Conservation (phyloP, 2,329 filamentous ascomycete genomes). For the Massarina eburnea region DNA sequence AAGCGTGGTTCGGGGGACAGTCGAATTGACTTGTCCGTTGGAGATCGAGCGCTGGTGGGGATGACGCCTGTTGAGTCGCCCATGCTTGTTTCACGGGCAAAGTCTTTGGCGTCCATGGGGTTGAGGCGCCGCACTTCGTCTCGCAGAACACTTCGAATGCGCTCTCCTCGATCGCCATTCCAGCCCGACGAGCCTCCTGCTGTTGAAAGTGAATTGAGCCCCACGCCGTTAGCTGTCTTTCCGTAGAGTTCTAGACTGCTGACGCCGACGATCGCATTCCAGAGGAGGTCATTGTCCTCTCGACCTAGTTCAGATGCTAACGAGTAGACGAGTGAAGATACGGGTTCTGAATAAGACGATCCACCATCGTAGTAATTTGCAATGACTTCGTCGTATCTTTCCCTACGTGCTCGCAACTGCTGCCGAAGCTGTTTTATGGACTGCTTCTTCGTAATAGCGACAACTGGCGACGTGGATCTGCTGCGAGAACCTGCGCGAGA, state of each 20-base stretch:
- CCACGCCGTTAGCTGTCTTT: slow-evolving; percentile 77
- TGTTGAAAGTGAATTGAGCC: slow-evolving; percentile 59
- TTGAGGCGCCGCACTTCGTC: slow-evolving; percentile 95
- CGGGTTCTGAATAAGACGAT: slow-evolving; percentile 89
- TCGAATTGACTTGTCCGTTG: slow-evolving; percentile 88
- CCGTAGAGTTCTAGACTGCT: slow-evolving; percentile 93
- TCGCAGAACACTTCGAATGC: slow-evolving; percentile 80
- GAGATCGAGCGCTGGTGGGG: slow-evolving; percentile 81
- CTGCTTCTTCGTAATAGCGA: slow-evolving; percentile 55
- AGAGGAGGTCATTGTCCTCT: slow-evolving; percentile 94
- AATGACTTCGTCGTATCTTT: slow-evolving; percentile 74
- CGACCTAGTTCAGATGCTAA: slow-evolving; percentile 91
- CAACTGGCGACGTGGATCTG: slow-evolving; percentile 37
- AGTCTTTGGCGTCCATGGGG: slow-evolving; percentile 65
- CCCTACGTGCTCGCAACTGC: slow-evolving; percentile 72
- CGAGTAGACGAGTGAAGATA: slow-evolving; percentile 92
- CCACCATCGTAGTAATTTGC: slow-evolving; percentile 84
- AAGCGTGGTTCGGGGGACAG: slow-evolving; percentile 93
- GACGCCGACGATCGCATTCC: slow-evolving; percentile 92
- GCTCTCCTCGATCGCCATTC: slow-evolving; percentile 79
- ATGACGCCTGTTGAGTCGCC: slow-evolving; percentile 78
- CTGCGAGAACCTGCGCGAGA: slow-evolving; percentile 44
- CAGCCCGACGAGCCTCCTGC: slow-evolving; percentile 66
- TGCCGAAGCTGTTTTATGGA: slow-evolving; percentile 73
- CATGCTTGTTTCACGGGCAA: slow-evolving; percentile 61